Conservation (phyloP, 2,329 filamentous ascomycete genomes). For the Cladobotryum mycophilum region DNA sequence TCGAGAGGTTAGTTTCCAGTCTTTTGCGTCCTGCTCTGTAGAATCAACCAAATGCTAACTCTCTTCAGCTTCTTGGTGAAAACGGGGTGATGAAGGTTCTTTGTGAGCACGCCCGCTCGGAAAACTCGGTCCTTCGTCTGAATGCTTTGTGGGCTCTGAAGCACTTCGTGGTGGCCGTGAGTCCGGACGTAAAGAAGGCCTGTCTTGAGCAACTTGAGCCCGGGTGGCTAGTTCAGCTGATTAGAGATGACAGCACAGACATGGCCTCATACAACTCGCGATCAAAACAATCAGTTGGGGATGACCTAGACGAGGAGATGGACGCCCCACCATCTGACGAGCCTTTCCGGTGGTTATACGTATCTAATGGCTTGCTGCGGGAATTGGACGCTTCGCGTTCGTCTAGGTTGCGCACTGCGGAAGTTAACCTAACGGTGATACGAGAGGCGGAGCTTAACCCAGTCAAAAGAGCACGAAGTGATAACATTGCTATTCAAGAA, state of each 20-base stretch:
- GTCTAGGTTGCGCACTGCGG: conserved; percentile 41
- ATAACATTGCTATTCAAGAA: conserved; percentile 82
- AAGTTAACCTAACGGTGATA: conserved; percentile 43
- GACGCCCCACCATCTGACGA: conserved; percentile 48
- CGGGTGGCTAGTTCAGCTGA: conserved; percentile 73
- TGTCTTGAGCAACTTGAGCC: conserved; percentile 73
- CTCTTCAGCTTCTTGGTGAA: conserved; percentile 60
- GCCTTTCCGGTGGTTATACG: conserved; percentile 31
- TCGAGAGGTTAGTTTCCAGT: conserved; percentile 61
- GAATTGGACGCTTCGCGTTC: conserved; percentile 32
- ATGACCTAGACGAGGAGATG: conserved; percentile 51
- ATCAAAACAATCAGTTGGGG: conserved; percentile 20
- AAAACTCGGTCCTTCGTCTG: conserved; percentile 69
- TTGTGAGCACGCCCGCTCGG: conserved; percentile 77
- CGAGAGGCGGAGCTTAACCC: conserved; percentile 64
- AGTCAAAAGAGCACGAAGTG: conserved; percentile 60
- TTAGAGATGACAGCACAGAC: conserved; percentile 58
- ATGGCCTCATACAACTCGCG: conserved; percentile 38
- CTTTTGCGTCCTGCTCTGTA: neutral
- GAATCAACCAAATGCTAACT: conserved; percentile 16
- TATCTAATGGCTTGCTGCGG: conserved; percentile 24
- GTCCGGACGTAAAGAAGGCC: conserved; percentile 65
- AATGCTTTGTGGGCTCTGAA: conserved; percentile 93
- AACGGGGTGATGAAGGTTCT: conserved; percentile 69
- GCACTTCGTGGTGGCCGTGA: conserved; percentile 71